Evolutionary conservation across 164 flowering plant genomes (phyloP).

Genomic region (Stephania japonica): DNA sequence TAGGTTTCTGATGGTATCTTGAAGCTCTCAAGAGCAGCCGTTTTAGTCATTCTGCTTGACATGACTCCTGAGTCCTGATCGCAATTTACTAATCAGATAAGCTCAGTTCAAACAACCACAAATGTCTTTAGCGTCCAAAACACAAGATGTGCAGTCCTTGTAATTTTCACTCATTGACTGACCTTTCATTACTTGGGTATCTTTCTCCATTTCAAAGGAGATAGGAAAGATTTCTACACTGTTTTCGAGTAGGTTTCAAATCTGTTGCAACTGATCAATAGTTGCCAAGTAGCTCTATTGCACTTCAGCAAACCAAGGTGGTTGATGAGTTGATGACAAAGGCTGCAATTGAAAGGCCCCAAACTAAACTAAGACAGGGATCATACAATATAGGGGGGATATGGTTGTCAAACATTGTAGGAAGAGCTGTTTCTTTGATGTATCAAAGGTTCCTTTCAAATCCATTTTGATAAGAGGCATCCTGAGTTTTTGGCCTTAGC

Average conservation of each 20-base stretch:
- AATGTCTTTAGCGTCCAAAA: not conserved
- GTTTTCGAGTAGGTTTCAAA: not conserved
- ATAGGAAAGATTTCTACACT: not conserved
- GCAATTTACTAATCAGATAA: not conserved
- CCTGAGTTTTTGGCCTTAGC: too few species aligned
- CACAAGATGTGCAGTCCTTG: not conserved
- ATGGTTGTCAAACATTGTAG: too few species aligned
- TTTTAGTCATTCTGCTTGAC: not conserved
- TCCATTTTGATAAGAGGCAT: too few species aligned
- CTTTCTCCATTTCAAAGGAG: not conserved
- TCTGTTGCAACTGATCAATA: not conserved
- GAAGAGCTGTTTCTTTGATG: too few species aligned
- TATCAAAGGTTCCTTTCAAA: too few species aligned
- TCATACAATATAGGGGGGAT: too few species aligned
- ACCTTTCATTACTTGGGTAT: not conserved
- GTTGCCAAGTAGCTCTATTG: not conserved
- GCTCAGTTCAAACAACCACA: not conserved
- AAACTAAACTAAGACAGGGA: too few species aligned
- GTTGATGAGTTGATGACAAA: too few species aligned
- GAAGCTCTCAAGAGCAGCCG: not conserved
- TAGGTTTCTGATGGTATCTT: not conserved
- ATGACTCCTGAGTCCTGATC: not conserved
- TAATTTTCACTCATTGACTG: not conserved
- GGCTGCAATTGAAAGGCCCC: too few species aligned
- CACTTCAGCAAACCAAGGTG: not conserved